Percentiles rank a stretch among this genome's conserved stretches.
These are phyloP conservation scores for Ophiocordyceps polyrhachis-furcata DNA, from an alignment of 2,329 filamentous ascomycete genomes.

Conservation along the genomic window DNA sequence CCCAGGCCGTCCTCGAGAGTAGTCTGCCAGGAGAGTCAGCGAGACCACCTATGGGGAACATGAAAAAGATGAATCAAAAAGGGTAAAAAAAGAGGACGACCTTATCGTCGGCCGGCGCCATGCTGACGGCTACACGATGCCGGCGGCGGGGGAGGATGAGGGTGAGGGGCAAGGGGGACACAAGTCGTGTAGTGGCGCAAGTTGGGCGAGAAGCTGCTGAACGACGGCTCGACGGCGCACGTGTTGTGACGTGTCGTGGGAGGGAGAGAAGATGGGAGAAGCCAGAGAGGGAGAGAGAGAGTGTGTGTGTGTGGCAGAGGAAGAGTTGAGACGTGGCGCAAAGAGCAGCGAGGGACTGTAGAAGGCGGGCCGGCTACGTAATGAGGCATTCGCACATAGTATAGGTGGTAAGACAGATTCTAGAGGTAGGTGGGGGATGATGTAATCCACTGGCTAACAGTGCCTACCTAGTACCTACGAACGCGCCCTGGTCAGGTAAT, in stretches of 20 bases:
- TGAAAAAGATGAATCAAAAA: background rate
- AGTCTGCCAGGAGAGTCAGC: conserved; percentile 13
- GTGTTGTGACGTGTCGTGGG: background rate
- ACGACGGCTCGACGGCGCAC: background rate
- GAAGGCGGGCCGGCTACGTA: background rate
- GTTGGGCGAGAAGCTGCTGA: background rate
- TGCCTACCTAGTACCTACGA: too few relatives aligned
- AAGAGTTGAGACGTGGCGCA: background rate
- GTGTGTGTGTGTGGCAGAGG: too few relatives aligned
- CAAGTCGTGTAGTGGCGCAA: background rate
- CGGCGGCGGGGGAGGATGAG: background rate
- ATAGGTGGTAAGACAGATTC: background rate
- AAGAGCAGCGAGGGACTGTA: background rate
- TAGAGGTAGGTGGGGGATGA: background rate
- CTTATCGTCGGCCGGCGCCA: conserved; percentile 15
- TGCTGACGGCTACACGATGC: conserved; percentile 3
- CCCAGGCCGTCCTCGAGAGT: conserved; percentile 33
- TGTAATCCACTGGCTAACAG: background rate
- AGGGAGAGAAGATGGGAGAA: background rate
- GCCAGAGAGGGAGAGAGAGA: background rate
- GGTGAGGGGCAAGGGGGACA: background rate
- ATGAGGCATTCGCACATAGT: background rate
- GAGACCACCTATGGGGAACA: too few relatives aligned
- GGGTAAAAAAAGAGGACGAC: conserved; percentile 7
- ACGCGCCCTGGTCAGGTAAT: too few relatives aligned